Evolutionary conservation across 352 stramenopile genomes (phyloP).

Genomic region (Pythium insidiosum): DNA sequence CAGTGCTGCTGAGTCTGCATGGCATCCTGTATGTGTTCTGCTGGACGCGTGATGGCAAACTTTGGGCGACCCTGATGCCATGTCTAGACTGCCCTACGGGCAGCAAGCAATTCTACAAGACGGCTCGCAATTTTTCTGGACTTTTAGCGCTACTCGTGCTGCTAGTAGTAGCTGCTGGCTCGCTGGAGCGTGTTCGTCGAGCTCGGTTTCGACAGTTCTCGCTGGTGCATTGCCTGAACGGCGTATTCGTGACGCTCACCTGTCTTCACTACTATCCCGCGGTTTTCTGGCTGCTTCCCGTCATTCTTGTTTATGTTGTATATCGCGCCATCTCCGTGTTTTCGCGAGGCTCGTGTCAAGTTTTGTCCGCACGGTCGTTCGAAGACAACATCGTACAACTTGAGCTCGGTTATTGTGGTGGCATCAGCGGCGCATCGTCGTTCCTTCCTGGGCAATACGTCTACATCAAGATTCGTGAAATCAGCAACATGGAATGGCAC

Average conservation of each 20-base stretch:
- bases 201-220: slow-evolving; percentile 47
- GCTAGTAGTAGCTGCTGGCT: slow-evolving; percentile 28
- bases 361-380: slow-evolving; percentile 16
- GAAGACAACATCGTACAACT: slow-evolving; percentile 44
- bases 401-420: slow-evolving; percentile 32
- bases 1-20: slow-evolving; percentile 35
- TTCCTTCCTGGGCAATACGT: slow-evolving; percentile 61
- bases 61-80: slow-evolving; percentile 44
- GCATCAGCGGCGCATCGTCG: slow-evolving; percentile 4
- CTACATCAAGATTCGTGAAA: slow-evolving; percentile 53
- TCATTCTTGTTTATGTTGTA: slow-evolving; percentile 45
- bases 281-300: slow-evolving; percentile 45
- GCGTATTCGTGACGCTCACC: slow-evolving; percentile 33
- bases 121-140: slow-evolving; percentile 56
- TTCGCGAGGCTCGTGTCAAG: slow-evolving; percentile 3
- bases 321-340: slow-evolving; percentile 49
- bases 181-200: slow-evolving; percentile 42
- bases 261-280: slow-evolving; percentile 65
- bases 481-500: slow-evolving; percentile 57
- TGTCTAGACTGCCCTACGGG: slow-evolving; percentile 33
- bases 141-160: slow-evolving; percentile 36
- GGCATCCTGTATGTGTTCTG: slow-evolving; percentile 40
- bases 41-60: slow-evolving; percentile 43
- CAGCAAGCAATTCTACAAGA: slow-evolving; percentile 42
- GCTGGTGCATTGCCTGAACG: slow-evolving; percentile 40